These are phyloP conservation scores for Globisporangium takayamanum DNA, from an alignment of 352 stramenopile genomes.

Conservation along the genomic window DNA sequence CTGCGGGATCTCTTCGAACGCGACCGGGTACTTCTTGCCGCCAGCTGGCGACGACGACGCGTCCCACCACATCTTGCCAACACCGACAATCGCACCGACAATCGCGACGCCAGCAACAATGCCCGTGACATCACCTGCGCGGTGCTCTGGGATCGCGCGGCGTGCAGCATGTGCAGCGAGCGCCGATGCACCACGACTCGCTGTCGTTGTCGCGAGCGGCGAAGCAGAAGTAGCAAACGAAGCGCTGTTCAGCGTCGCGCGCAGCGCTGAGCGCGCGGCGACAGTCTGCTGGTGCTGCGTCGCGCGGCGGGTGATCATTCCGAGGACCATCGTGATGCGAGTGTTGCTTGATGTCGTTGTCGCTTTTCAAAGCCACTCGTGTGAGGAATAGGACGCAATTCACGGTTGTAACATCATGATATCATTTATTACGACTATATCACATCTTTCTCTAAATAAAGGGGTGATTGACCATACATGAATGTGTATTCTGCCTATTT, in stretches of 20 bases:
- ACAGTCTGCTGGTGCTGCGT: slow-evolving; percentile 24
- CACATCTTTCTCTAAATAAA: too few species aligned
- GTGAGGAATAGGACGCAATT: too few species aligned
- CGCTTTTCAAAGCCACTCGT: too few species aligned
- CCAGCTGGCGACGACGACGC: slow-evolving; percentile 35
- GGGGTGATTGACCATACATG: too few species aligned
- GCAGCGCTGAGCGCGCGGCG: slow-evolving; percentile 2
- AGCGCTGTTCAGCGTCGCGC: slow-evolving; percentile 5
- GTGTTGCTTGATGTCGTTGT: too few species aligned
- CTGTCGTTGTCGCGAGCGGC: not conserved
- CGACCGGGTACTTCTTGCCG: slow-evolving; percentile 2
- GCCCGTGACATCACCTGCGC: slow-evolving; percentile 47
- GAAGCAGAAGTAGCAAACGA: not conserved
- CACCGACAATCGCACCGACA: slow-evolving; percentile 54
- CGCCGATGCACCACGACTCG: slow-evolving; percentile 1
- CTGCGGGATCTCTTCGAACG: slow-evolving; percentile 53
- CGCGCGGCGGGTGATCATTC: slow-evolving; percentile 24
- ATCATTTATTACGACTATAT: too few species aligned
- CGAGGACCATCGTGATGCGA: slow-evolving; percentile 19
- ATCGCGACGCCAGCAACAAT: slow-evolving; percentile 65
- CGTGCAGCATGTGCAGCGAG: not conserved
- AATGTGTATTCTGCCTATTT: too few species aligned
- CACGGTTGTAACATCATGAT: too few species aligned
- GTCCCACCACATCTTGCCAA: slow-evolving; percentile 86
- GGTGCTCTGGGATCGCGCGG: slow-evolving; percentile 17